phyloP scores from a whole-genome alignment of 2,329 filamentous ascomycete species.

The Eutypa lata region DNA sequence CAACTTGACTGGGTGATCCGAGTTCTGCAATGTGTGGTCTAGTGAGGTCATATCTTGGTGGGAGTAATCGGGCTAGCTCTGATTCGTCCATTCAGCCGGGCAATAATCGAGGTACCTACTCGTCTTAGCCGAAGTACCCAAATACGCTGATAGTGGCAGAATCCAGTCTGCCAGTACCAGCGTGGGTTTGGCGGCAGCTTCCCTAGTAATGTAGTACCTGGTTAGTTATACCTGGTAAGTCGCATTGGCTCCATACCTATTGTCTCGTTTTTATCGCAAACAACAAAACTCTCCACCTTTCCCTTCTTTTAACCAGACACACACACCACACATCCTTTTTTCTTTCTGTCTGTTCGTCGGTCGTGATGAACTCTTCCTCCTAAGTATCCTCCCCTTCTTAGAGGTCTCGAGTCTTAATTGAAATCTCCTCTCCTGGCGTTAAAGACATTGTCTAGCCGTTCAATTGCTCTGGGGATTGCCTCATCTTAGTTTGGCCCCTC shows the following conservation, averaged over 20 bases:
- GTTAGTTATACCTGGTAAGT: background rate
- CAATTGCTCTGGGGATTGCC: constrained; percentile 29
- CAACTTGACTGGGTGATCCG: background rate
- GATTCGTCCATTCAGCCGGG: constrained; percentile 32
- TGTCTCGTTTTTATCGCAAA: constrained; percentile 33
- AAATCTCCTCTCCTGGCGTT: constrained; percentile 21
- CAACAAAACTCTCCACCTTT: constrained; percentile 35
- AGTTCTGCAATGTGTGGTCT: constrained; percentile 3
- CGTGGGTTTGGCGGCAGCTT: background rate
- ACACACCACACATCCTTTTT: constrained; percentile 2
- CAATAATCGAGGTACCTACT: constrained; percentile 18
- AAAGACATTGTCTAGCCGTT: constrained; percentile 13
- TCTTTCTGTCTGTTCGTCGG: constrained; percentile 5
- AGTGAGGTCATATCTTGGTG: constrained; percentile 26
- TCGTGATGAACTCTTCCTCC: constrained; percentile 11
- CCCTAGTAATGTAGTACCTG: background rate
- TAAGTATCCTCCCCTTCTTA: constrained; percentile 24
- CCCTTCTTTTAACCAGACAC: constrained; percentile 15
- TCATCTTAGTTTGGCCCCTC: constrained; percentile 6
- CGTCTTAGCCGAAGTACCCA: constrained; percentile 24
- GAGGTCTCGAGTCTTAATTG: constrained; percentile 28
- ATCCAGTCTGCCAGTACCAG: background rate
- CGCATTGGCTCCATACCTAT: background rate
- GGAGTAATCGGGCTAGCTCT: constrained; percentile 26
- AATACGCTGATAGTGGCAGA: constrained; percentile 5